Conservation (phyloP, 768 basidiomycete genomes). For the Kwoniella botswanensis region DNA sequence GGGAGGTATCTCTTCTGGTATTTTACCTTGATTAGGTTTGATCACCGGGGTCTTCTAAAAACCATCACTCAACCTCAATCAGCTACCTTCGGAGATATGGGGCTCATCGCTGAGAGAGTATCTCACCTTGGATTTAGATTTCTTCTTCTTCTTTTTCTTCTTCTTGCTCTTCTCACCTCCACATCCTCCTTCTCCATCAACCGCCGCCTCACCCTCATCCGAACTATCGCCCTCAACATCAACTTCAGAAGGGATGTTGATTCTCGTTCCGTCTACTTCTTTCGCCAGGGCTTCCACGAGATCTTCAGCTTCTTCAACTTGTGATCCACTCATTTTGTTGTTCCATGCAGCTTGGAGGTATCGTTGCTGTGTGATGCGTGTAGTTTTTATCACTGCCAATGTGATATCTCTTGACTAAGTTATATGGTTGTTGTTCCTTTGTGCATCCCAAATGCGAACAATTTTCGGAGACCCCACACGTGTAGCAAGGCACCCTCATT, state of each 20-base stretch:
- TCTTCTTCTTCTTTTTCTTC: constrained; percentile 31
- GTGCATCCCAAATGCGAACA: too few species aligned
- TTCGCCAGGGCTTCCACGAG: not conserved
- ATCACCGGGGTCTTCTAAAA: not conserved
- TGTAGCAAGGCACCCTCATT: too few species aligned
- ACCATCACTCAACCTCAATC: not conserved
- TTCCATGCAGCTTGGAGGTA: too few species aligned
- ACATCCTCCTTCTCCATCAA: not conserved
- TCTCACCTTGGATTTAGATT: constrained; percentile 23
- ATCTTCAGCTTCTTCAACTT: not conserved
- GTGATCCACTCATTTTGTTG: too few species aligned
- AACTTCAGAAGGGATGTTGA: not conserved
- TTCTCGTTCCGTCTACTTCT: not conserved
- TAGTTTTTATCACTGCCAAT: too few species aligned
- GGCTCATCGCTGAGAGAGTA: not conserved
- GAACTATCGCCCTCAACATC: constrained; percentile 9
- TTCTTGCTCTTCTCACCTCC: constrained; percentile 24
- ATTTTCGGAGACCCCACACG: too few species aligned
- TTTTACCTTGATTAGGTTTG: constrained; percentile 8
- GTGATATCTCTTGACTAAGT: too few species aligned
- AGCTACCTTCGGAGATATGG: not conserved
- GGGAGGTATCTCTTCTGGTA: constrained; percentile 27
- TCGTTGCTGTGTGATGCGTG: too few species aligned
- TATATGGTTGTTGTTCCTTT: too few species aligned
- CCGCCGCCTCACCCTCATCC: not conserved